Evolutionary conservation across 2,329 filamentous ascomycete genomes (phyloP).

Genomic region (Curvularia lunata): DNA sequence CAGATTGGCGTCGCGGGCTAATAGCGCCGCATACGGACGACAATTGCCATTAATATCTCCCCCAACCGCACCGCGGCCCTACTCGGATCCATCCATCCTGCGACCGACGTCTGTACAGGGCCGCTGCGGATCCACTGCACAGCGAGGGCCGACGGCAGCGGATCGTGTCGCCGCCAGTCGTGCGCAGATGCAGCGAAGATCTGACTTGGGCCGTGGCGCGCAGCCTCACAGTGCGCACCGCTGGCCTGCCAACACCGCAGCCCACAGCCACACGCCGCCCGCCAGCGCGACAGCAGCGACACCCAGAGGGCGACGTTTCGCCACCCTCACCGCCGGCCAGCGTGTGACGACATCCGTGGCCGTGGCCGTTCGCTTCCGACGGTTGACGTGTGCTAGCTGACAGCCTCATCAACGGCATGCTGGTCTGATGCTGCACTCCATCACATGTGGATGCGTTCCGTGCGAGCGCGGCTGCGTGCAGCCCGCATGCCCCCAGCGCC

Average conservation of each 20-base stretch:
- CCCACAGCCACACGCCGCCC: constrained; percentile 4
- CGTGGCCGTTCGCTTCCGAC: constrained; percentile 15
- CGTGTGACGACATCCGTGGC: constrained; percentile 3
- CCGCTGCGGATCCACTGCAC: constrained; percentile 16
- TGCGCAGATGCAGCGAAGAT: constrained; percentile 33
- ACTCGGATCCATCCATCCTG: too few species aligned
- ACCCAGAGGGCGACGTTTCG: neutral
- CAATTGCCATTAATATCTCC: constrained; percentile 44
- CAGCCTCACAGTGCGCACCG: neutral
- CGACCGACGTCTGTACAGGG: too few species aligned
- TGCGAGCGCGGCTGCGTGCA: constrained; percentile 34
- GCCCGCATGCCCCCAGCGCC: constrained; percentile 9
- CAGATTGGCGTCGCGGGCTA: constrained; percentile 26
- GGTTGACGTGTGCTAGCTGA: constrained; percentile 15
- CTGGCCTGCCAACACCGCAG: constrained; percentile 5
- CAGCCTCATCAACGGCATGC: constrained; percentile 35
- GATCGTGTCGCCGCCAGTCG: constrained; percentile 32
- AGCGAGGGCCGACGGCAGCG: constrained; percentile 28
- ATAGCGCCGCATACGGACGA: constrained; percentile 32
- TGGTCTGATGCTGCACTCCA: neutral
- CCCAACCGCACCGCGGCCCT: constrained; percentile 20
- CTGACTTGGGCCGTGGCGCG: constrained; percentile 33
- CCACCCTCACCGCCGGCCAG: neutral
- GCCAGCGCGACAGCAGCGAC: too few species aligned
- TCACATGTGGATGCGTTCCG: constrained; percentile 21